Conservation (phyloP, 169 alveolate genomes). For the Plasmodium fragile region DNA sequence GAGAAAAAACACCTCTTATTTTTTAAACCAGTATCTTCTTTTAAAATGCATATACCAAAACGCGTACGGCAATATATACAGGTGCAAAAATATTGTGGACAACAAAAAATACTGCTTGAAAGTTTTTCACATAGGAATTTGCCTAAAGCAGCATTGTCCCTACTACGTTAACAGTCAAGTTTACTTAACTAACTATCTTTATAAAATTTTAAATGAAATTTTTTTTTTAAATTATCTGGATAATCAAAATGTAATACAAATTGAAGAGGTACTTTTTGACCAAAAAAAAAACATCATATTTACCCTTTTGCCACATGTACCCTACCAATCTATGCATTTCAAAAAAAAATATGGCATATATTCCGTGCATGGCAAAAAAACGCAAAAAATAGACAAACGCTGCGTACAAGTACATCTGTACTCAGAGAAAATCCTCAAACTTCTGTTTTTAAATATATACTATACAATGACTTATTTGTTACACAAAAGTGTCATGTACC, state of each 20-base stretch:
- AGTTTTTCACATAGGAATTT: slow-evolving; percentile 23
- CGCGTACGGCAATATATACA: slow-evolving; percentile 37
- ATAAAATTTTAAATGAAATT: slow-evolving; percentile 62
- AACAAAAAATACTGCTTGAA: slow-evolving; percentile 61
- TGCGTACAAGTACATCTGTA: slow-evolving; percentile 19
- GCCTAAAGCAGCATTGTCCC: slow-evolving; percentile 62
- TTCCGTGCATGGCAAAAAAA: slow-evolving; percentile 31
- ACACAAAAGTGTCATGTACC: slow-evolving; percentile 47
- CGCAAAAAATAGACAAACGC: neutral
- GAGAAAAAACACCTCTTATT: slow-evolving; percentile 52
- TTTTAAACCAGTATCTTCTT: slow-evolving; percentile 46
- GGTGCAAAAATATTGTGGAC: slow-evolving; percentile 44
- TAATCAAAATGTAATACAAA: slow-evolving; percentile 41
- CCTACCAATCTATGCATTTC: slow-evolving; percentile 62
- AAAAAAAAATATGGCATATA: slow-evolving; percentile 39
- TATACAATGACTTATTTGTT: slow-evolving; percentile 38
- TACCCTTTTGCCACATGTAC: slow-evolving; percentile 24
- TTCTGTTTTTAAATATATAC: slow-evolving; percentile 42
- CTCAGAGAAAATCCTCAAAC: slow-evolving; percentile 48
- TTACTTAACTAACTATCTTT: slow-evolving; percentile 34
- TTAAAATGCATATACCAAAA: slow-evolving; percentile 51
- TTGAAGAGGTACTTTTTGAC: slow-evolving; percentile 56
- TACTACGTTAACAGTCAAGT: slow-evolving; percentile 50
- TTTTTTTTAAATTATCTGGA: slow-evolving; percentile 46
- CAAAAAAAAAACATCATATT: slow-evolving; percentile 40